Evolutionary conservation across 176 grass and related monocot species (phyloP), one percentile per base, ranked within the genome.

Genomic region (Neostapfia colusana): DNA sequence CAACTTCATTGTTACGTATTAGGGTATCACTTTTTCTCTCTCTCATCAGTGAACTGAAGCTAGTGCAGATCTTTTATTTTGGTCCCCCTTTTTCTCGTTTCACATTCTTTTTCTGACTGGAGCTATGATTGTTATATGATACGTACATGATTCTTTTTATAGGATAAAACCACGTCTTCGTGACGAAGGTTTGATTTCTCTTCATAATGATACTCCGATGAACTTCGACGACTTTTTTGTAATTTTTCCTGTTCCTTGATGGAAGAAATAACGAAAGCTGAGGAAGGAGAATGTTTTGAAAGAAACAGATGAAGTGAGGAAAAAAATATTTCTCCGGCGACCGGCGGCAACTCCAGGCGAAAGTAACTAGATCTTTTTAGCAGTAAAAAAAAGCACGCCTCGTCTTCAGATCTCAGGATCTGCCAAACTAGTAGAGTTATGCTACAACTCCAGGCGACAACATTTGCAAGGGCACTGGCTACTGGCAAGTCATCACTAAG

Each of bases 311-410:
- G 21, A 26, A 70, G 0, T 2, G 6, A 2, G 43, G n/a, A n/a
- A n/a, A n/a, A n/a, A 31, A 31, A 31, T 31, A 73, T 38, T 53
- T 10, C 49, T 72, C 71, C 71, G 37, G 36, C 53, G 36, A 59
- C 21, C n/a, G 53, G 37, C 25, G 67, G 67, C 67, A 43, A 34
- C 31, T n/a, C n/a, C n/a, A n/a, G n/a, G n/a, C n/a, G n/a, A n/a
- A 38, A 27, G 41, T 4, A 27, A 6, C 12, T 26, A n/a, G 27
- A 3, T 44, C n/a, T 14, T 44, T 69, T 23, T 27, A 16, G 45
- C 40, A 4, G 38, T 58, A 24, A 28, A 74, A n/a, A n/a, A n/a
- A 18, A 37, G 31, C 16, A 20, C 61, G 16, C 15, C 0, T 64
- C 17, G 18, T 72, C n/a, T 54, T 36, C 17, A 23, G 3, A 13